Base-by-base conservation (phyloP, 1,284 basidiomycete genomes). In the Termitomyces sp. region DNA sequence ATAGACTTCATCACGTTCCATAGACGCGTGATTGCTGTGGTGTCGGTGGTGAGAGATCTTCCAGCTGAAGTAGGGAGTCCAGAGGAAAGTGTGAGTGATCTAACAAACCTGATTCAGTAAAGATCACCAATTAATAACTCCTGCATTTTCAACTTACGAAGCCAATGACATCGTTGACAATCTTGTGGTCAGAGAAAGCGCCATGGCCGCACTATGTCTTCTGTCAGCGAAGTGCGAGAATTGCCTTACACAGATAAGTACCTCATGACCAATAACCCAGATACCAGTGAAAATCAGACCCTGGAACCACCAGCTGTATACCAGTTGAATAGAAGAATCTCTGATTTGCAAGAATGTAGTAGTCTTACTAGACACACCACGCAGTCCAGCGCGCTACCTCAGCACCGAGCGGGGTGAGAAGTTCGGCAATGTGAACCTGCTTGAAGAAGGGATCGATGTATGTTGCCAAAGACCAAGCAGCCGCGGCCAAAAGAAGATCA, bases 221-320 rank as follows among this genome's bases (percentile, higher is more conserved):
- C 24, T 7, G 24, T 30, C 30, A 40, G 24, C 28, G 19, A 2
- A 39, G 19, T 26, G 8, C 26, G 2, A 36, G 8, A 34, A n/a
- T 45, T 36, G 15, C 15, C 4, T n/a, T 17, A 13, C 17, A 17
- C 19, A 5, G 8, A 21, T 57, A 56, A 45, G 7, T 24, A 80
- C 79, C 67, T 83, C 81, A 58, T 82, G 81, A 28, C 81, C 81
- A 50, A 83, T 79, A 17, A 83, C 80, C 81, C 81, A 84, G 43
- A 83, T 72, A 1, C 81, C 80, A 15, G 79, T 82, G 61, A 84
- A 78, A 34, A 78, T 73, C 12, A 83, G 70, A 17, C 80, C 80
- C 66, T 83, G 81, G 63, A 82, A 81, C 81, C 81, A 83, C 80
- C 81, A 83, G 62, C 79, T 77, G 55, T 46, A 42, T 31, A 19